These are phyloP conservation scores for Digitaria exilis DNA, from an alignment of 202 grass and related monocot species.

Conservation along the genomic window DNA sequence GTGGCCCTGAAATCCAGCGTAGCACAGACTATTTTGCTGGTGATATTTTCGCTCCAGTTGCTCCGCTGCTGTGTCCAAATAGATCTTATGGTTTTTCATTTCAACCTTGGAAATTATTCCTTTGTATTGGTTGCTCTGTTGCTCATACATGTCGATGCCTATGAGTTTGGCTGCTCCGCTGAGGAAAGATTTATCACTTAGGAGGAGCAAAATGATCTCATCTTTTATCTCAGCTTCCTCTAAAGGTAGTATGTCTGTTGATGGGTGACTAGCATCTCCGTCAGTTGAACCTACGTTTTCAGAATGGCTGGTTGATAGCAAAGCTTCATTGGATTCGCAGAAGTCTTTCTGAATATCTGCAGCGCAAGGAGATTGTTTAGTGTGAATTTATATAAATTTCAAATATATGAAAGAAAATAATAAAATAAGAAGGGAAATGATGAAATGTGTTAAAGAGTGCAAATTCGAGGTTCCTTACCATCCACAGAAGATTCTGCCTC, in stretches of 20 bases:
- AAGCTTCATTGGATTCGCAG: slow-evolving; percentile 44
- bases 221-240: slow-evolving; percentile 53
- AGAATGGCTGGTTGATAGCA: slow-evolving; percentile 9
- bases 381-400: not conserved
- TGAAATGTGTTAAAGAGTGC: not conserved
- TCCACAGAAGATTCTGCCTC: slow-evolving; percentile 34
- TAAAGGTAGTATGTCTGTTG: slow-evolving; percentile 14
- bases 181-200: slow-evolving; percentile 53
- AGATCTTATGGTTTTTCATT: slow-evolving; percentile 43
- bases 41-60: slow-evolving; percentile 55
- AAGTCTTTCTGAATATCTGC: slow-evolving; percentile 48
- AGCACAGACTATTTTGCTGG: slow-evolving; percentile 26
- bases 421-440: not conserved
- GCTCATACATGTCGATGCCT: not conserved
- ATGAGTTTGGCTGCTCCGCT: slow-evolving; percentile 41
- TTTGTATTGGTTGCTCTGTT: slow-evolving; percentile 17
- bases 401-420: not conserved
- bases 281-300: slow-evolving; percentile 14
- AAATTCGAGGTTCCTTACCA: slow-evolving; percentile 27
- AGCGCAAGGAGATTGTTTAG: slow-evolving; percentile 30
- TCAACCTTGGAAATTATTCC: not conserved
- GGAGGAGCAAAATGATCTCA: slow-evolving; percentile 62
- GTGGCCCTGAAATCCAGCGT: slow-evolving; percentile 23
- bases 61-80: slow-evolving; percentile 56
- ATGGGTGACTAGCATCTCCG: not conserved